phyloP scores from a whole-genome alignment of 2,329 filamentous ascomycete genomes.

The Neocatenulostroma microsporum region DNA sequence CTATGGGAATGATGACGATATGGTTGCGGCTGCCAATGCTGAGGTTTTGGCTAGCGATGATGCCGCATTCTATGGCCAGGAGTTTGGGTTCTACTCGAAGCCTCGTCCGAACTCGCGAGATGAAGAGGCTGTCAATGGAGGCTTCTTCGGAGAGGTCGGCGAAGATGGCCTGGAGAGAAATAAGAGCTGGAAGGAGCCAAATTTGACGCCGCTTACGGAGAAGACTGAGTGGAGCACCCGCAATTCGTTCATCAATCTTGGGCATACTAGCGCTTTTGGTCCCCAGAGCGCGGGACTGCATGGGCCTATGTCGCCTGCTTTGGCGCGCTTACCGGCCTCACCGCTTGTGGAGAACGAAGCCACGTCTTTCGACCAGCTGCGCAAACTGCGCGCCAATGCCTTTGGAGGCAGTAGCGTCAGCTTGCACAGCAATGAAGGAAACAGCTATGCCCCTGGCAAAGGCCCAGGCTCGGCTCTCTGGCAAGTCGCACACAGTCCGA shows the following conservation, averaged over 20 bases:
- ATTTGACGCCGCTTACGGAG: constrained; percentile 92
- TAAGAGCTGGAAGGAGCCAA: constrained; percentile 78
- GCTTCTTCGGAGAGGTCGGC: constrained; percentile 76
- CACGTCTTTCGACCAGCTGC: constrained; percentile 22
- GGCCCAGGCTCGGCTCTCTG: neutral
- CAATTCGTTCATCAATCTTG: constrained; percentile 67
- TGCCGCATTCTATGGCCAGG: constrained; percentile 89
- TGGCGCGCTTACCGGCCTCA: constrained; percentile 49
- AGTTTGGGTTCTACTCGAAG: constrained; percentile 88
- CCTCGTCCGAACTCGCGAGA: constrained; percentile 37
- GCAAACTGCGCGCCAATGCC: constrained; percentile 45
- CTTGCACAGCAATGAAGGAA: constrained; percentile 43
- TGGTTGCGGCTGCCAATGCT: constrained; percentile 92
- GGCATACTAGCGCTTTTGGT: constrained; percentile 48
- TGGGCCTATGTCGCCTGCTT: constrained; percentile 65
- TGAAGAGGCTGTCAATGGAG: constrained; percentile 63
- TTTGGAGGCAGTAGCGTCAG: constrained; percentile 60
- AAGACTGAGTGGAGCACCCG: constrained; percentile 92
- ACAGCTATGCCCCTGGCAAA: too few relatives aligned
- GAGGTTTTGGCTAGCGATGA: constrained; percentile 86
- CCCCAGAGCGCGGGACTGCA: constrained; percentile 48
- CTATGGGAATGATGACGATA: constrained; percentile 61
- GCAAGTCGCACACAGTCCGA: constrained; percentile 9
- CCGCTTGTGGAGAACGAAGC: constrained; percentile 16
- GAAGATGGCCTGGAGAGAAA: constrained; percentile 54